Conservation (phyloP, 163 green algal genomes). For the Prototheca wickerhamii region DNA sequence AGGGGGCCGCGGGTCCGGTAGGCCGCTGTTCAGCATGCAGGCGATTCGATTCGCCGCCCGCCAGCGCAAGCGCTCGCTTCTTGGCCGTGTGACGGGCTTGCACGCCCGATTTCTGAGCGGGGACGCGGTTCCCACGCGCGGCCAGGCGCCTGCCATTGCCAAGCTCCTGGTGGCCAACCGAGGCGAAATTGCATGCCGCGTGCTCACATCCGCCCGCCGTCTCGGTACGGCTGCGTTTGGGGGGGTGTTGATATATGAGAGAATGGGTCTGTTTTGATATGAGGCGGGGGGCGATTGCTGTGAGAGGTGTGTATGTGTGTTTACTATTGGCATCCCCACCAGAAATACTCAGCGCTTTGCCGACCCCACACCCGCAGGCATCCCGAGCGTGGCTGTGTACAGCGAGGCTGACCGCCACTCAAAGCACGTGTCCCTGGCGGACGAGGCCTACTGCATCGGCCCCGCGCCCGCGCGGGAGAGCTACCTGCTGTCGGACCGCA, state of each 20-base stretch:
- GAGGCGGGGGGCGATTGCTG: background rate
- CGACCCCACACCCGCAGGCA: conserved; percentile 40
- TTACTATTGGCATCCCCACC: background rate
- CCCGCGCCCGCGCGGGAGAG: conserved; percentile 52
- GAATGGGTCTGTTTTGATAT: no score
- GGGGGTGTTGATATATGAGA: background rate
- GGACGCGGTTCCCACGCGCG: background rate
- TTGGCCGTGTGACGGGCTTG: no score
- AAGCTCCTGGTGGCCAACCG: conserved; percentile 69
- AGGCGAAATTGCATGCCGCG: conserved; percentile 83
- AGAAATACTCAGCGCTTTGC: background rate
- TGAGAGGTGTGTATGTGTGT: background rate
- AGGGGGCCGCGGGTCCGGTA: no score
- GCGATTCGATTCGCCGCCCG: no score
- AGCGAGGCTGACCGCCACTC: conserved; percentile 66
- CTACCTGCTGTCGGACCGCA: conserved; percentile 58
- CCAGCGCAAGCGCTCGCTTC: no score
- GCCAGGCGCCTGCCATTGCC: conserved; percentile 12
- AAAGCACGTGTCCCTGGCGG: conserved; percentile 50
- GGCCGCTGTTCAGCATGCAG: no score
- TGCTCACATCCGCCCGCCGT: conserved; percentile 61
- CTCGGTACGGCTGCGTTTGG: conserved; percentile 31
- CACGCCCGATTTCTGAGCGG: no score
- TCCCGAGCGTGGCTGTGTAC: conserved; percentile 83
- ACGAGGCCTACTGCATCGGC: conserved; percentile 73